Conservation (phyloP, 371 early-diverging fungal genomes). For the Basidiobolus heterosporus region DNA sequence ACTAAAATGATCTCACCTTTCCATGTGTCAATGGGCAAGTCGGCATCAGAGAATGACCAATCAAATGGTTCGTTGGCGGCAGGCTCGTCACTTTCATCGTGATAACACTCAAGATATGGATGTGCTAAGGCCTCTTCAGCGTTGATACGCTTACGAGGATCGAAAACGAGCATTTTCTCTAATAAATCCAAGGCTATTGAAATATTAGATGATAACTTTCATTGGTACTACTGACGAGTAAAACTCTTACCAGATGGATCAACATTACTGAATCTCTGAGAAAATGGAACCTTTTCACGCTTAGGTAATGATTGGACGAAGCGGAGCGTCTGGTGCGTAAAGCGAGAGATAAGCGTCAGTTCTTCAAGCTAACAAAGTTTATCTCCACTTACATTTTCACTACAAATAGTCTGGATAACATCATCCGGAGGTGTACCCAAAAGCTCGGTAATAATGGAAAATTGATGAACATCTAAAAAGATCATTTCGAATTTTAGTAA, state of each 20-base stretch:
- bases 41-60: slow-evolving; percentile 89
- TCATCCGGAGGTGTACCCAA: slow-evolving; percentile 88
- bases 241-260: slow-evolving; percentile 24
- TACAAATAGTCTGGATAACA: slow-evolving; percentile 80
- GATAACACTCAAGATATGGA: slow-evolving; percentile 79
- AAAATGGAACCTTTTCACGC: slow-evolving; percentile 63
- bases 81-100: slow-evolving; percentile 87
- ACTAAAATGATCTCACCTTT: slow-evolving; percentile 26
- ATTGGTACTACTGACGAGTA: not conserved
- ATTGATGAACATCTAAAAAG: slow-evolving; percentile 71
- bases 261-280: slow-evolving; percentile 44
- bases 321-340: slow-evolving; percentile 47
- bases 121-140: slow-evolving; percentile 76
- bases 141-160: slow-evolving; percentile 79
- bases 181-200: slow-evolving; percentile 65
- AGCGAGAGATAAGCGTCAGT: not conserved
- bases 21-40: slow-evolving; percentile 77
- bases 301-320: slow-evolving; percentile 79
- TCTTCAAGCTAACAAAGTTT: not conserved
- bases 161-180: slow-evolving; percentile 80
- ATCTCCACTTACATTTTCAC: slow-evolving; percentile 52
- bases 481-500: not conserved
- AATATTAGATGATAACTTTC: not conserved
- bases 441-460: slow-evolving; percentile 81
- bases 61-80: slow-evolving; percentile 67